phyloP scores from a whole-genome alignment of 164 flowering plant species.

The Vitis amurensis region DNA sequence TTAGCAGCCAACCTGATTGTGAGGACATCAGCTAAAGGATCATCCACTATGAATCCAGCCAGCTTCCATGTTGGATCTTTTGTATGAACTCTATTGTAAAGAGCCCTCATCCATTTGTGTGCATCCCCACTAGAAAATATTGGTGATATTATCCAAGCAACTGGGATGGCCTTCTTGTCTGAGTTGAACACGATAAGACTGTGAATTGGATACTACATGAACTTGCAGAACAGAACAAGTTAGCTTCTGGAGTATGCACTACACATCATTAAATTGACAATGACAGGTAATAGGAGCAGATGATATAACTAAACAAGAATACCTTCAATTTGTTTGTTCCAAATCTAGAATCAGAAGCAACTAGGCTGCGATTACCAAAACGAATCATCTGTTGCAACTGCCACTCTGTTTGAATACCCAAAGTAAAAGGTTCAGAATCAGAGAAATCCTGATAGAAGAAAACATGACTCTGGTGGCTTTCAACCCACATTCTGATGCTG shows the following conservation, averaged over 20 bases:
- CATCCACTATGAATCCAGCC: slow-evolving; percentile 90
- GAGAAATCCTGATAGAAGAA: slow-evolving; percentile 88
- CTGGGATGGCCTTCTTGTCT: slow-evolving; percentile 89
- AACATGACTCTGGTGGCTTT: slow-evolving; percentile 63
- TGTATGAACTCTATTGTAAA: slow-evolving; percentile 69
- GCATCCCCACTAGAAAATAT: slow-evolving; percentile 51
- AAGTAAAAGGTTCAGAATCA: slow-evolving; percentile 66
- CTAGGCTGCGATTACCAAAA: slow-evolving; percentile 78
- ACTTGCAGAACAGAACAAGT: slow-evolving; percentile 17
- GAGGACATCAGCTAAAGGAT: slow-evolving; percentile 63
- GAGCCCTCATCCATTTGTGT: slow-evolving; percentile 90
- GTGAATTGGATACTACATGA: slow-evolving; percentile 71
- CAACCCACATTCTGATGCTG: slow-evolving; percentile 84
- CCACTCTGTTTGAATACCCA: slow-evolving; percentile 98
- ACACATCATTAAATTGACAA: slow-evolving; percentile 1
- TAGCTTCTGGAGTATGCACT: slow-evolving; percentile 18
- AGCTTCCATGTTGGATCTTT: slow-evolving; percentile 90
- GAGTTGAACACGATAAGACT: slow-evolving; percentile 91
- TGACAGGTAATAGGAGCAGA: slow-evolving; percentile 1
- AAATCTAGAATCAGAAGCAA: slow-evolving; percentile 83
- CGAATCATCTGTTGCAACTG: slow-evolving; percentile 98
- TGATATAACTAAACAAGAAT: slow-evolving; percentile 10
- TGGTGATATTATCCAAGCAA: slow-evolving; percentile 92
- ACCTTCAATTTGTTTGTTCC: slow-evolving; percentile 93
- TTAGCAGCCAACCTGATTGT: slow-evolving; percentile 60